Conservation (phyloP, 2,329 filamentous ascomycete genomes). For the Elsinoe ampelina region DNA sequence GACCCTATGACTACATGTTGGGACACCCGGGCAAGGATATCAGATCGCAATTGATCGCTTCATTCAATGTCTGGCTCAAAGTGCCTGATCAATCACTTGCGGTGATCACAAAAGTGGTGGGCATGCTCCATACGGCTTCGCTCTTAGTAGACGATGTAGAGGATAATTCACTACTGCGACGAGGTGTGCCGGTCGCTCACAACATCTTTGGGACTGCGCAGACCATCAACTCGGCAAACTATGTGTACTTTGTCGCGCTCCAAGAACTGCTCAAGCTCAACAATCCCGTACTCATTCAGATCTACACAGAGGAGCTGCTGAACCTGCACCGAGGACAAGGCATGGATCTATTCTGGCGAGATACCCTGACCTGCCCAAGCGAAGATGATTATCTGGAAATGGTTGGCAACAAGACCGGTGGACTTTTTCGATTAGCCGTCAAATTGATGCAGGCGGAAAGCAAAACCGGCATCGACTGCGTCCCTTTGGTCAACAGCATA, state of each 20-base stretch:
- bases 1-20: slow-evolving; percentile 72
- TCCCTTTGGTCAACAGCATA: slow-evolving; percentile 74
- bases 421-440: slow-evolving; percentile 73
- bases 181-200: slow-evolving; percentile 74
- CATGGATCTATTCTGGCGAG: slow-evolving; percentile 86
- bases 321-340: slow-evolving; percentile 82
- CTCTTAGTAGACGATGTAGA: slow-evolving; percentile 83
- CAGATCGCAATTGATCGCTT: slow-evolving; percentile 65
- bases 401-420: slow-evolving; percentile 85
- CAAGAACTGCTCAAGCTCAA: slow-evolving; percentile 63
- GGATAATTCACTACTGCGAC: slow-evolving; percentile 65
- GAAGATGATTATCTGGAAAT: slow-evolving; percentile 92
- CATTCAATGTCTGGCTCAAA: slow-evolving; percentile 72
- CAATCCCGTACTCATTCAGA: slow-evolving; percentile 56
- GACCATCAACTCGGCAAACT: slow-evolving; percentile 86
- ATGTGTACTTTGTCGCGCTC: slow-evolving; percentile 74
- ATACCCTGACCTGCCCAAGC: slow-evolving; percentile 71
- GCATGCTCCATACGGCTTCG: slow-evolving; percentile 78
- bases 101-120: slow-evolving; percentile 69
- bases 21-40: slow-evolving; percentile 78
- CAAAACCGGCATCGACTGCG: slow-evolving; percentile 51
- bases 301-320: slow-evolving; percentile 73
- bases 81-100: slow-evolving; percentile 61
- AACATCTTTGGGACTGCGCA: slow-evolving; percentile 77
- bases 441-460: slow-evolving; percentile 80